Evolutionary conservation across 2,329 filamentous ascomycete genomes (phyloP), one percentile per base, ranked within the genome.

Genomic region (Monosporascus ibericus): DNA sequence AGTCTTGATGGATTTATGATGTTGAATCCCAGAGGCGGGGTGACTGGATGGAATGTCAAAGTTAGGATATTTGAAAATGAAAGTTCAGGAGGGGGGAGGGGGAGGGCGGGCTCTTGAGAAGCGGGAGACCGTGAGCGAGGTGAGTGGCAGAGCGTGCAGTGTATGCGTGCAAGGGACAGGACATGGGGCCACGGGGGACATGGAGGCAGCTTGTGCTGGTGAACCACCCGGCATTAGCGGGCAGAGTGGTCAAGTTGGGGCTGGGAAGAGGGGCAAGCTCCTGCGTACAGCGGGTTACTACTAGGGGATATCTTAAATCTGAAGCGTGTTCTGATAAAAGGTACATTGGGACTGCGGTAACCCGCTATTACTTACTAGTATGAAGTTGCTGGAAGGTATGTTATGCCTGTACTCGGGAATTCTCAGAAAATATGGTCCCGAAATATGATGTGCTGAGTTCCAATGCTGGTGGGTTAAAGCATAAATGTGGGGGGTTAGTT

Each of bases 11-110:
- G 38, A 40, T 20, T 20, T 9, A 40, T n/a, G 38, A 40, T n/a
- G 18, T n/a, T n/a, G 24, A 46, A 46, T 46, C 42, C 30, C 42
- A 30, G 42, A 27, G 42, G 42, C 42, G 42, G 42, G 42, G 42
- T 46, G 42, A 34, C 30, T 27, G 42, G 42, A 46, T 46, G 42
- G 24, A 46, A 46, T 34, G 42, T 25, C 42, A 18, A 18, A 34
- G 42, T 14, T 46, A 46, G 42, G 20, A 46, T 46, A 46, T 46
- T 46, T 46, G 42, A 46, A 46, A 46, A 46, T 22, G 42, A 46
- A 46, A 46, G 42, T 46, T 46, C 42, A 46, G 42, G 42, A 46
- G 42, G 42, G 42, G 42, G 42, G 24, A 27, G 24, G 42, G 42
- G 42, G 42, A 24, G 25, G 42, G 42, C 42, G 42, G 42, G 42